phyloP scores from a whole-genome alignment of 768 basidiomycete genomes.

The Collybia sordida region DNA sequence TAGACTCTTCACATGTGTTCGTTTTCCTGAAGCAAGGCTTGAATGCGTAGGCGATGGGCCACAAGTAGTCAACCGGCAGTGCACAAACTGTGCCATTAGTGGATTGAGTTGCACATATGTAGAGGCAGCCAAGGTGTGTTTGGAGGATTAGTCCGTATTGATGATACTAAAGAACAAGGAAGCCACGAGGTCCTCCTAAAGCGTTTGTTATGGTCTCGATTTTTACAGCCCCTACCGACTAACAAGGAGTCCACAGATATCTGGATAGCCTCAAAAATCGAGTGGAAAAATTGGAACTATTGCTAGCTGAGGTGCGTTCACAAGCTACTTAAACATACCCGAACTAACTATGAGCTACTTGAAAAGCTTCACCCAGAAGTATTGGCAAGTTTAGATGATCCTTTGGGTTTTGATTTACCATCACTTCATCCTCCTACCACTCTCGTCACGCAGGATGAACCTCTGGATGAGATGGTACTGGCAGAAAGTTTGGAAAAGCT shows the following conservation, averaged over 20 bases:
- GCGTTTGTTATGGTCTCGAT: conserved; percentile 34
- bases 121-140: conserved; percentile 62
- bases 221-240: background rate
- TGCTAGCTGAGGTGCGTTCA: conserved; percentile 37
- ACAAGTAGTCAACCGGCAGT: conserved; percentile 59
- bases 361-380: conserved; percentile 55
- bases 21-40: background rate
- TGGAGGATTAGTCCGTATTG: background rate
- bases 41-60: conserved; percentile 61
- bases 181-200: conserved; percentile 57
- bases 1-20: background rate
- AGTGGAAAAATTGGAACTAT: conserved; percentile 56
- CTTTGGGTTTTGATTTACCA: background rate
- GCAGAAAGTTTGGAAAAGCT: conserved; percentile 35
- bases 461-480: conserved; percentile 28
- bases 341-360: background rate
- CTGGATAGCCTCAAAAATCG: conserved; percentile 60
- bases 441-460: conserved; percentile 27
- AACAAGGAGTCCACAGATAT: conserved; percentile 31
- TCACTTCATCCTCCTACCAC: conserved; percentile 4
- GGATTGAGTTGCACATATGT: conserved; percentile 58
- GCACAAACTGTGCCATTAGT: conserved; percentile 53
- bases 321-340: background rate
- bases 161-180: conserved; percentile 22
- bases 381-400: conserved; percentile 10